Conservation (phyloP, 2,329 filamentous ascomycete species). For the Calonectria fujianensis region DNA sequence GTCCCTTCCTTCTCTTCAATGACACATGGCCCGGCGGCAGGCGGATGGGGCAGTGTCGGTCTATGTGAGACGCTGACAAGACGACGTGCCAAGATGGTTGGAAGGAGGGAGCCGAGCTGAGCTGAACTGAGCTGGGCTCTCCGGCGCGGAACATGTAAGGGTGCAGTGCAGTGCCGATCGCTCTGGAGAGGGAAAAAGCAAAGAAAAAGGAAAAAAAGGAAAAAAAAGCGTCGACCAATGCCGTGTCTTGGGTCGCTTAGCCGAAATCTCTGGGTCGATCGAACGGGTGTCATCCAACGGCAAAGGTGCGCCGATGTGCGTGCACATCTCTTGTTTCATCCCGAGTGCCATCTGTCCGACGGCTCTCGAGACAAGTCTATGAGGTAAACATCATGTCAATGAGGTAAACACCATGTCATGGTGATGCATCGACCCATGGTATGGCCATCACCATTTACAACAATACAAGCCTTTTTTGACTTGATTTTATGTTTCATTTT, state of each 20-base stretch:
- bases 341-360: conserved; percentile 20
- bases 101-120: conserved; percentile 13
- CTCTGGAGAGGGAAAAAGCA: background rate
- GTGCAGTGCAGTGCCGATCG: conserved; percentile 7
- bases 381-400: background rate
- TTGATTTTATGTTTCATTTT: background rate
- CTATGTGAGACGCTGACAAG: conserved; percentile 17
- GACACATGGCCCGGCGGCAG: conserved; percentile 1
- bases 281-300: conserved; percentile 6
- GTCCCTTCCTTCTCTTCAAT: background rate
- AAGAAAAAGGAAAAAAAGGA: background rate
- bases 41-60: conserved; percentile 2
- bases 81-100: background rate
- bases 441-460: background rate
- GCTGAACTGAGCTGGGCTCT: conserved; percentile 10
- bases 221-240: background rate
- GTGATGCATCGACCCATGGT: background rate
- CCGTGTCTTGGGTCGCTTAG: conserved; percentile 9
- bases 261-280: background rate
- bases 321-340: conserved; percentile 13
- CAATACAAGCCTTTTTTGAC: background rate
- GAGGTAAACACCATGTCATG: background rate
- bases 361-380: background rate
- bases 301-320: conserved; percentile 7
- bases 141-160: background rate